Percentiles rank a stretch among this genome's conserved stretches.
Conservation (phyloP, 176 grass and related monocot species). For the Urochloa ruziziensis region DNA sequence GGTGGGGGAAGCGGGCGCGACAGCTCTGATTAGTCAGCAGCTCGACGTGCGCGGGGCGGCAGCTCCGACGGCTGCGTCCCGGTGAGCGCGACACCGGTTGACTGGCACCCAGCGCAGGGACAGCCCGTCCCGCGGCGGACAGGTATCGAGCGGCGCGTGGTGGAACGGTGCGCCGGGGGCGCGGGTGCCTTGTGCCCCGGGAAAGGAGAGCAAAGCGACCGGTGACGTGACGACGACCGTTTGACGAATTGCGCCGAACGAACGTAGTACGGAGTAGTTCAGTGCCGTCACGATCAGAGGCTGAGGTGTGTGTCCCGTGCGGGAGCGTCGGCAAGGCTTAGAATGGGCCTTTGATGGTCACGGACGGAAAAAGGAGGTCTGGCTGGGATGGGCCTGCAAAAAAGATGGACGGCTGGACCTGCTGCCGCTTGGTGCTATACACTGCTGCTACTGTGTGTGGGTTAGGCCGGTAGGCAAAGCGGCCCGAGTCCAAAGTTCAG, state of each 20-base stretch:
- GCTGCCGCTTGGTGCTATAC: too few relatives aligned
- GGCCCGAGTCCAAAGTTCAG: neutral
- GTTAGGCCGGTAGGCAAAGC: too few relatives aligned
- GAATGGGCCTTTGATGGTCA: neutral
- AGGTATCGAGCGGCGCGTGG: neutral
- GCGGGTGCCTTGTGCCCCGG: neutral
- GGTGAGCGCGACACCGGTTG: neutral
- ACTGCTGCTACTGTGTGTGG: too few relatives aligned
- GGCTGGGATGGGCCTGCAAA: too few relatives aligned
- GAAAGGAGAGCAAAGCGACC: slow-evolving; percentile 1
- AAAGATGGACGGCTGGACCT: neutral
- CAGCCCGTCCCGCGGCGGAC: slow-evolving; percentile 11
- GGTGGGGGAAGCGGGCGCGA: too few relatives aligned
- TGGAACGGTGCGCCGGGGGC: neutral
- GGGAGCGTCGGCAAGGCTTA: neutral
- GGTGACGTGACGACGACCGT: neutral
- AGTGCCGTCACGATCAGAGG: neutral
- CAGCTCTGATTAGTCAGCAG: neutral
- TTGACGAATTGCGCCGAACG: neutral
- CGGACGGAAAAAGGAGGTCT: too few relatives aligned
- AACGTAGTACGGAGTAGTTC: neutral
- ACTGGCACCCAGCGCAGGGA: neutral
- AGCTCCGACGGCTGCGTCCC: neutral
- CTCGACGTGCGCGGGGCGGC: neutral
- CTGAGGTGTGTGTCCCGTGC: neutral